A percentile compares a stretch with the other conserved stretches of the same genome.
These are phyloP conservation scores for Xylaria scruposa DNA, from an alignment of 495 filamentous ascomycete species.

Conservation along the genomic window DNA sequence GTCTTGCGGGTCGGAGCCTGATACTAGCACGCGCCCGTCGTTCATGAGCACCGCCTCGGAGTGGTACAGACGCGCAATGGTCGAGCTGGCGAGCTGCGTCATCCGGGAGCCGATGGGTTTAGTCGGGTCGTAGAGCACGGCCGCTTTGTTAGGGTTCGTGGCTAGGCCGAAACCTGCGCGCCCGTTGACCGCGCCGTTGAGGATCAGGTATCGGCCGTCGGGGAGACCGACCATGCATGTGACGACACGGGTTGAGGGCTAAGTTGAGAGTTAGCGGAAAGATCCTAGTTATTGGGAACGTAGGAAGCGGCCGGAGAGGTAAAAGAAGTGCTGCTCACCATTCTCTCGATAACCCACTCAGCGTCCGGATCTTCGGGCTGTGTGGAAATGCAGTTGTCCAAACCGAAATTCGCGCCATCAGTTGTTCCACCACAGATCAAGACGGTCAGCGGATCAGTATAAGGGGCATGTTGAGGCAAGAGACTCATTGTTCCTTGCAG, in stretches of 20 bases:
- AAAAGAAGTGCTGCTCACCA: conserved; percentile 32
- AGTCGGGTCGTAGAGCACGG: conserved; percentile 55
- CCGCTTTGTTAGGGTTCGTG: conserved; percentile 50
- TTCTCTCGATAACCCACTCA: conserved; percentile 55
- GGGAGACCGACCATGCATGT: conserved; percentile 56
- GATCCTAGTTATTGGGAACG: background rate
- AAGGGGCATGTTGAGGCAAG: conserved; percentile 53
- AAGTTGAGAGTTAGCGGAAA: background rate
- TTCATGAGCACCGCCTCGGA: conserved; percentile 54
- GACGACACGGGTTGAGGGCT: conserved; percentile 55
- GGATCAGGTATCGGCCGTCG: conserved; percentile 57
- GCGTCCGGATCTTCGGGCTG: conserved; percentile 48
- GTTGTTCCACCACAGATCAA: conserved; percentile 57
- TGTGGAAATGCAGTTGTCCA: conserved; percentile 60
- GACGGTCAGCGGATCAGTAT: conserved; percentile 46
- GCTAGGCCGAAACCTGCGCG: conserved; percentile 56
- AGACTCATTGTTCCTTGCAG: conserved; percentile 51
- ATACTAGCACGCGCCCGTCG: conserved; percentile 58
- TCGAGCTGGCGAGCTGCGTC: conserved; percentile 55
- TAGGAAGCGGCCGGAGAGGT: background rate
- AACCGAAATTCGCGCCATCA: conserved; percentile 44
- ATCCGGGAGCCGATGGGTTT: conserved; percentile 54
- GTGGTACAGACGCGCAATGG: conserved; percentile 56
- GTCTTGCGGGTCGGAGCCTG: conserved; percentile 57
- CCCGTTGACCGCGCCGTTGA: conserved; percentile 56